A percentile compares a stretch with the other conserved stretches of the same genome.
Evolutionary conservation across 2,329 filamentous ascomycete species (phyloP).

Genomic region (Penicillium concentricum): DNA sequence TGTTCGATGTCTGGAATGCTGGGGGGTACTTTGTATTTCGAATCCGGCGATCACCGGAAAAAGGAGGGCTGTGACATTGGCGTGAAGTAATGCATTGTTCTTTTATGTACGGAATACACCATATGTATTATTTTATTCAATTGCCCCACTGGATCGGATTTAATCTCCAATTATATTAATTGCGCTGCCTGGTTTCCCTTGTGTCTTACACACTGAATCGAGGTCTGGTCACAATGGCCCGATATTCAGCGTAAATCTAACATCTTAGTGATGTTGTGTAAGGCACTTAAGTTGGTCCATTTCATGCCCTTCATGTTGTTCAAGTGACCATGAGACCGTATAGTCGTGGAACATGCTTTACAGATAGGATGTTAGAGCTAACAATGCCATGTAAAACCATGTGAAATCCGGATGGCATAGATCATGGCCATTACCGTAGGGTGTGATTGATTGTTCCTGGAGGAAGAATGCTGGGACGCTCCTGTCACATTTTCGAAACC

Average conservation of each 20-base stretch:
- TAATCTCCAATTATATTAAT: not conserved
- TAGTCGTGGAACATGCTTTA: not conserved
- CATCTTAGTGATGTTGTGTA: not conserved
- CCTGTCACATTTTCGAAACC: conserved; percentile 15
- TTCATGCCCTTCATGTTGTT: no score
- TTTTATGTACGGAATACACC: no score
- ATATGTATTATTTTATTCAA: not conserved
- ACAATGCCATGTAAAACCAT: not conserved
- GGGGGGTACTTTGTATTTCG: not conserved
- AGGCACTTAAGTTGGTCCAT: not conserved
- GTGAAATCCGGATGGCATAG: not conserved
- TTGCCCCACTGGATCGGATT: not conserved
- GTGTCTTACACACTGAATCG: not conserved
- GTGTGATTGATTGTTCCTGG: conserved; percentile 8
- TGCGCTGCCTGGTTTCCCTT: not conserved
- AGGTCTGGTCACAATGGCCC: not conserved
- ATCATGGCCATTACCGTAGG: not conserved
- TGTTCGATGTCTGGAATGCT: conserved; percentile 12
- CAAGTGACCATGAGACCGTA: not conserved
- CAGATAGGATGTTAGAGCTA: not conserved
- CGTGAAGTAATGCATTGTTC: not conserved
- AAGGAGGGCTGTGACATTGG: not conserved
- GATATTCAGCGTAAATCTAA: not conserved
- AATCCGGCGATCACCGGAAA: conserved; percentile 7
- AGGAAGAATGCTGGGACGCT: conserved; percentile 15